Base-by-base conservation (phyloP, 2,329 filamentous ascomycete species). In the Fusarium musae region DNA sequence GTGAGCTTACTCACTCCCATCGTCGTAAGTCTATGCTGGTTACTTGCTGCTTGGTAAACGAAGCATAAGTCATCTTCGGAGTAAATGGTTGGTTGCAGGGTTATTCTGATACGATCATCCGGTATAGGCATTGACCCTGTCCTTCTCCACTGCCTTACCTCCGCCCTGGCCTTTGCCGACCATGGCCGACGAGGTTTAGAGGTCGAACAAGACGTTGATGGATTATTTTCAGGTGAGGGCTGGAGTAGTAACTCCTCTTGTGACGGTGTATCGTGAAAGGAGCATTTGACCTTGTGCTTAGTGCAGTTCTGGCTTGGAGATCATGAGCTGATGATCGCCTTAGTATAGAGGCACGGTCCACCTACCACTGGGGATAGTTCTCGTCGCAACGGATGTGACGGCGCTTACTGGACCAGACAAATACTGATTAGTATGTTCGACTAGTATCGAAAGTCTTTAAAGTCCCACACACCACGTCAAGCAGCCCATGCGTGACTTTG, bases 121-220 rank as follows among this genome's bases (percentile, higher is more conserved):
- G 68, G 68, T 13, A 71, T 57, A 9, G 69, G 68, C 68, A 71
- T 59, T 9, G 69, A 67, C 13, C 68, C 69, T 30, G 68, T 71
- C 43, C 68, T 71, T 37, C 69, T 61, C 69, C 69, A 71, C 30
- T 71, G 69, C 36, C 68, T 68, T 43, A 71, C 69, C 32, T 71
- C 69, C 42, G 69, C 69, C 39, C 68, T 71, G 26, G 69, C 68
- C 36, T 63, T 71, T 32, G 69, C 69, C 13, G 69, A 71, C 69
- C 69, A 71, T 23, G 57, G 63, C 9, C 56, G 44, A 5, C 57
- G 62, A 26, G 61, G 26, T 30, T 71, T 71, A 9, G 64, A 39
- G 2, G 23, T 42, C 15, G 61, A 28, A 4, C 34, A 53, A 17
- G 57, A 28, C 12, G 34, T 28, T 9, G 23, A 17, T 34, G 44